Base-by-base conservation (phyloP, 305 asterid genomes). In the Fraxinus dipetala region DNA sequence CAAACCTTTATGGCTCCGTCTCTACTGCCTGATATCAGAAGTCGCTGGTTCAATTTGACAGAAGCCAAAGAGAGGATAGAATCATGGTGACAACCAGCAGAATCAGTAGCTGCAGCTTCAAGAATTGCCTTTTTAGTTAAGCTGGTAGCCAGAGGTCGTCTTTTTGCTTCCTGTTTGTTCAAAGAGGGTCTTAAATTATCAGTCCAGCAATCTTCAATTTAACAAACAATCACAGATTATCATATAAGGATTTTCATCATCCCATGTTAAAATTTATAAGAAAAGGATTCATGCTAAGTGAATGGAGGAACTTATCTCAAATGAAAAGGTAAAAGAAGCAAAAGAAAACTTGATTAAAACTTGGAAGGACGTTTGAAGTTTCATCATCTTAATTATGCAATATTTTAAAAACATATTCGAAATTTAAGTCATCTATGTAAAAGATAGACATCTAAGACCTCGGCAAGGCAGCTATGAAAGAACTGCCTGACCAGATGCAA, bases 1-100 rank as follows among this genome's bases (percentile, higher is more conserved):
- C 99, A 96, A 81, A 94, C 99, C 93, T 96, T 96, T 72, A 96
- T 87, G 78, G 98, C 98, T 75, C 98, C 99, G 81, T 94, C 98
- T 87, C 98, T 90, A 83, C 99, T 90, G 88, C 98, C 90, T 20
- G 98, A 96, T 86, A 96, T 89, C 83, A 96, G 86, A 84, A 96
- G 98, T 85, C 98, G 92, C 91, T 94, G 99, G 86, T 96, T 94
- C 91, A 94, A 86, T 88, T 94, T 92, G 51, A 94, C 97, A 67
- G 97, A 92, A 63, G 97, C 99, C 86, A 96, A 86, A 79, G 98
- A 91, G 84, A 94, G 95, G 81, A 96, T 87, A 32, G 93, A 91
- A 85, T 94, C 99, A 74, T 91, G 97, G 87, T 96, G 99, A 85
- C 98, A 96, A 26, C 99, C 98, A 2, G 95, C 99, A 40, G 98